These are phyloP conservation scores for Ramichloridium luteum DNA, from an alignment of 2,329 filamentous ascomycete species.

Conservation along the genomic window DNA sequence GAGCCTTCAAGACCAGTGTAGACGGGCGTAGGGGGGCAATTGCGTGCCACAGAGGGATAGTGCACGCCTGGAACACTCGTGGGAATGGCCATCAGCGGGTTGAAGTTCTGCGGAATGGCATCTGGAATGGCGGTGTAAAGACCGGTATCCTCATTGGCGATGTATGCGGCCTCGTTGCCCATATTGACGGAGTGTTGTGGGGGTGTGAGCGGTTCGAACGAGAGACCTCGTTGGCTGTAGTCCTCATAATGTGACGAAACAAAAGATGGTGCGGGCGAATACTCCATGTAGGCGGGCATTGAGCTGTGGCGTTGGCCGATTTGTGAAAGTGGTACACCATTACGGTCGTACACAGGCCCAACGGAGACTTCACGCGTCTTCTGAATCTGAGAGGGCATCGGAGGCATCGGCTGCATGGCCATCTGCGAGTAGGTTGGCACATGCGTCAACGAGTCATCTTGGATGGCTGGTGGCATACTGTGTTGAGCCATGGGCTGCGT, in stretches of 20 bases:
- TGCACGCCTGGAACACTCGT: slow-evolving; percentile 71
- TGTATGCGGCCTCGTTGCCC: slow-evolving; percentile 83
- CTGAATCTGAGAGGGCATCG: slow-evolving; percentile 58
- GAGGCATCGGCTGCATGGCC: slow-evolving; percentile 46
- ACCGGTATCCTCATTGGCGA: slow-evolving; percentile 94
- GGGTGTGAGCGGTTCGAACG: slow-evolving; percentile 91
- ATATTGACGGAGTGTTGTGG: slow-evolving; percentile 83
- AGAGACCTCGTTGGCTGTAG: slow-evolving; percentile 91
- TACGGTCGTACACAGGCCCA: slow-evolving; percentile 69
- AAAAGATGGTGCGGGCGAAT: slow-evolving; percentile 93
- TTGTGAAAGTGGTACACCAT: slow-evolving; percentile 71
- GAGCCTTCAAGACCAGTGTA: slow-evolving; percentile 87
- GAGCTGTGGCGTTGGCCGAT: slow-evolving; percentile 87
- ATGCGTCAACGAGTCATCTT: slow-evolving; percentile 46
- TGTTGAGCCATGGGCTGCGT: slow-evolving; percentile 15
- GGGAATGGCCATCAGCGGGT: slow-evolving; percentile 82
- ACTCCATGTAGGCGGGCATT: slow-evolving; percentile 98
- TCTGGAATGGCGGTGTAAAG: slow-evolving; percentile 93
- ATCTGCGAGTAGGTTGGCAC: slow-evolving; percentile 62
- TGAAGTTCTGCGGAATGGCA: slow-evolving; percentile 61
- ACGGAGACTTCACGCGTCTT: slow-evolving; percentile 80
- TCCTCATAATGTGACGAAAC: slow-evolving; percentile 98
- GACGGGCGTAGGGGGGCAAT: slow-evolving; percentile 73
- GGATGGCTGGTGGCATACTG: slow-evolving; percentile 36
- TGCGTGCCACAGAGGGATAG: slow-evolving; percentile 58